Evolutionary conservation across 495 filamentous ascomycete genomes (phyloP), one percentile per base, ranked within the genome.

Genomic region (Aspergillus affinis): DNA sequence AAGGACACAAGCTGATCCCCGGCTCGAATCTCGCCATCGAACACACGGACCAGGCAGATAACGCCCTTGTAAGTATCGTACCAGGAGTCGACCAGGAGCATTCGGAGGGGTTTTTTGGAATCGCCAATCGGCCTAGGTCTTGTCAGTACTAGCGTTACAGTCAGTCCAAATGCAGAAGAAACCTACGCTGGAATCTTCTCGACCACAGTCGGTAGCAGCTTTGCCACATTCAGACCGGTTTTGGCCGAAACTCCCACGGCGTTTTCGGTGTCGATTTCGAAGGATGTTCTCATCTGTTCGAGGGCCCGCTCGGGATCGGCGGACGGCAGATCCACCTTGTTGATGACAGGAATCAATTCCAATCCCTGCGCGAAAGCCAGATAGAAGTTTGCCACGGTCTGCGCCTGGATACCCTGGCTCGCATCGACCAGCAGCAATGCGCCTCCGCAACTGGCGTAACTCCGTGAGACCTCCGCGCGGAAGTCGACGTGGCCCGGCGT

Each of bases 401-500:
- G 92, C 26, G 92, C 92, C 72, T 96, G 92, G 10, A 97, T 83
- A 21, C 92, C 93, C 72, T 97, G 92, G 63, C 88, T 90, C 0
- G 92, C 93, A 81, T 98, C 94, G 0, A 98, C 94, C 6, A 98
- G 79, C 26, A 98, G 79, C 50, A 98, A 70, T 7, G 95, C 94
- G 59, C 95, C 95, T 58, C 93, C 94, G 71, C 95, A 98, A 61
- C 88, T 92, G 27, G 94, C 92, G 76, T 98, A 98, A 60, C 90
- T 95, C 50, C 95, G 83, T 36, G 90, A 92, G 6, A 98, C 94
- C 68, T 98, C 94, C 41, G 94, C 93, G 41, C 94, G 85, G 73
- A 98, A 98, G 74, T 98, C 94, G 47, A 98, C 94, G 78, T 98
- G 94, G 9, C 94, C 94, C 12, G 94, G 94, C 0, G 94, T 98